Evolutionary conservation across 73 alveolate genomes (phyloP).

Genomic region (Paramecium pentaurelia): DNA sequence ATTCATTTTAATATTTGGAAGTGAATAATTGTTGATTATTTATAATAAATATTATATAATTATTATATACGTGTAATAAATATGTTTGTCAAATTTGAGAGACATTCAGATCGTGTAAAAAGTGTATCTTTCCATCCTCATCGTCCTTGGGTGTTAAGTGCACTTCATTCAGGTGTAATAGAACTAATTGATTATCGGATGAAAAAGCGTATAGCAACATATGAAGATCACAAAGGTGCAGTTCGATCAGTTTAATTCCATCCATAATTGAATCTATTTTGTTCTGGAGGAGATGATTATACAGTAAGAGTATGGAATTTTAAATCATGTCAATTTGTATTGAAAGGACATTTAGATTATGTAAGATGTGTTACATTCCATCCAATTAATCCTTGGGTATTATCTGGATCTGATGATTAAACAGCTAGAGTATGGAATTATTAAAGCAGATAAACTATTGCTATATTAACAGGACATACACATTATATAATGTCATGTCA

Average conservation of each 20-base stretch:
- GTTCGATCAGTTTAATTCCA: conserved; percentile 67
- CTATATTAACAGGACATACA: conserved; percentile 96
- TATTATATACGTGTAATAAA: not conserved
- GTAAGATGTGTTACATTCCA: conserved; percentile 97
- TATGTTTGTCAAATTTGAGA: conserved; percentile 85
- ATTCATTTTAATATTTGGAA: not conserved
- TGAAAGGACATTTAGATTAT: conserved; percentile 97
- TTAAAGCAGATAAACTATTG: conserved; percentile 83
- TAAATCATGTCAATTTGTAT: conserved; percentile 78
- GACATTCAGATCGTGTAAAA: conserved; percentile 94
- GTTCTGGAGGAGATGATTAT: conserved; percentile 98
- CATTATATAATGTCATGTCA: conserved; percentile 99
- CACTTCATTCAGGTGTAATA: conserved; percentile 86
- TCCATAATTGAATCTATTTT: conserved; percentile 85
- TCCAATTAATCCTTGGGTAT: conserved; percentile 97
- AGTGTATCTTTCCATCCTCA: conserved; percentile 96
- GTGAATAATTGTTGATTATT: not conserved
- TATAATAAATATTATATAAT: not conserved
- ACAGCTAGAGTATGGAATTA: conserved; percentile 98
- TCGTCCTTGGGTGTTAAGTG: conserved; percentile 95
- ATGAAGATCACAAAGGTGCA: conserved; percentile 90
- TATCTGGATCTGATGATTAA: conserved; percentile 81
- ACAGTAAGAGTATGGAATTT: conserved; percentile 84
- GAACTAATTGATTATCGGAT: conserved; percentile 94
- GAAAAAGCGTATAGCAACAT: conserved; percentile 50